Evolutionary conservation across 306 rosid genomes (phyloP).

Genomic region (Benincasa hispida): DNA sequence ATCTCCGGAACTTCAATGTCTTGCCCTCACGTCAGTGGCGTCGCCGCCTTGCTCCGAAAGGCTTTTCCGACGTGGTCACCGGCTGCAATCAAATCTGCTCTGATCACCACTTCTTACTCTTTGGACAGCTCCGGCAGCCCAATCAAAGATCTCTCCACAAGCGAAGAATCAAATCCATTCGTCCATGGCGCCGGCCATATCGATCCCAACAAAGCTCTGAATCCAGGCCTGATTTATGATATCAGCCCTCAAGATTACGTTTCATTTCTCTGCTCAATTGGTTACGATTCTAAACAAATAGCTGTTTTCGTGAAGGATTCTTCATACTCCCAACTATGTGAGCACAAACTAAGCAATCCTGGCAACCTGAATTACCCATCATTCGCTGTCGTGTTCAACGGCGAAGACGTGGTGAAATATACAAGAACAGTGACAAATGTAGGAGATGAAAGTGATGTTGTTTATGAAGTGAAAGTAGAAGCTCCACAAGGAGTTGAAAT

Average conservation of each 20-base stretch:
- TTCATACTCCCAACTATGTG: constrained; percentile 29
- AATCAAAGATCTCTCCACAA: constrained; percentile 52
- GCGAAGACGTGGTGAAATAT: constrained; percentile 34
- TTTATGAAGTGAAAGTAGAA: constrained; percentile 45
- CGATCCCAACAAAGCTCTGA: constrained; percentile 73
- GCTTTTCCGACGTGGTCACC: constrained; percentile 69
- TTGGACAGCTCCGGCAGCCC: constrained; percentile 52
- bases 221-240: constrained; percentile 76
- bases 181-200: constrained; percentile 90
- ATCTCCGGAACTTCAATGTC: constrained; percentile 96
- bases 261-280: constrained; percentile 74
- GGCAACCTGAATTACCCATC: constrained; percentile 92
- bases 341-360: constrained; percentile 23
- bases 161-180: constrained; percentile 56
- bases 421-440: constrained; percentile 63
- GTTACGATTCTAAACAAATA: constrained; percentile 41
- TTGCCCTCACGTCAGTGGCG: constrained; percentile 83
- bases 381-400: constrained; percentile 38
- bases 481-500: constrained; percentile 56
- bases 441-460: constrained; percentile 43
- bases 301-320: constrained; percentile 43
- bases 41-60: constrained; percentile 68
- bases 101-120: constrained; percentile 63
- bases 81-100: constrained; percentile 74
- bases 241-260: constrained; percentile 36